These are phyloP conservation scores for Tetrahymena thermophila DNA, from an alignment of 73 alveolate species.

Conservation along the genomic window DNA sequence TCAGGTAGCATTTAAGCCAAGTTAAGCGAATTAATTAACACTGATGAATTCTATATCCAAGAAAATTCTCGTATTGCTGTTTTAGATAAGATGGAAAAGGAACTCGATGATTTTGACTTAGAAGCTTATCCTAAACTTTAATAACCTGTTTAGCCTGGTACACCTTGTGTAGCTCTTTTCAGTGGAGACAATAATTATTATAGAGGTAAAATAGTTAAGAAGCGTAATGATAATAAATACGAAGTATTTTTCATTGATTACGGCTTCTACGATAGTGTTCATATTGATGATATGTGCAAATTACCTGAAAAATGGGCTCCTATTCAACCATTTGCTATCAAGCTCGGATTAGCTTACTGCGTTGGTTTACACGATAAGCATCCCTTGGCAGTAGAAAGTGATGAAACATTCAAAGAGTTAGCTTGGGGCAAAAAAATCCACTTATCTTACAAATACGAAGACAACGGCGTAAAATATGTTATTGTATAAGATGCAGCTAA, in stretches of 20 bases:
- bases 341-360: slow-evolving; percentile 75
- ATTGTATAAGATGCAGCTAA: slow-evolving; percentile 27
- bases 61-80: neutral
- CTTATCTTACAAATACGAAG: slow-evolving; percentile 45
- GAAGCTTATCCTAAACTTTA: neutral
- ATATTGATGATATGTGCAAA: slow-evolving; percentile 68
- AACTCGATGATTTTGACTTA: neutral
- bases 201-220: slow-evolving; percentile 76
- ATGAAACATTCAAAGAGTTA: slow-evolving; percentile 36
- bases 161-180: slow-evolving; percentile 87
- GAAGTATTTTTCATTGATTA: slow-evolving; percentile 85
- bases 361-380: slow-evolving; percentile 51
- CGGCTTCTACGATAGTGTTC: slow-evolving; percentile 78
- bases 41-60: neutral
- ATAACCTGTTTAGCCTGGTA: neutral
- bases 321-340: slow-evolving; percentile 67
- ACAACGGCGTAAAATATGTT: slow-evolving; percentile 49
- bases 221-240: slow-evolving; percentile 55
- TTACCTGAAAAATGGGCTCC: slow-evolving; percentile 69
- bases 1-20: neutral
- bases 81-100: neutral
- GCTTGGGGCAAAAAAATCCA: slow-evolving; percentile 36
- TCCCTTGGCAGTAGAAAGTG: slow-evolving; percentile 50
- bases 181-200: slow-evolving; percentile 84
- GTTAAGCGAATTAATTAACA: neutral